phyloP scores from a whole-genome alignment of 257 asterid species.

The Ehretia macrophylla region DNA sequence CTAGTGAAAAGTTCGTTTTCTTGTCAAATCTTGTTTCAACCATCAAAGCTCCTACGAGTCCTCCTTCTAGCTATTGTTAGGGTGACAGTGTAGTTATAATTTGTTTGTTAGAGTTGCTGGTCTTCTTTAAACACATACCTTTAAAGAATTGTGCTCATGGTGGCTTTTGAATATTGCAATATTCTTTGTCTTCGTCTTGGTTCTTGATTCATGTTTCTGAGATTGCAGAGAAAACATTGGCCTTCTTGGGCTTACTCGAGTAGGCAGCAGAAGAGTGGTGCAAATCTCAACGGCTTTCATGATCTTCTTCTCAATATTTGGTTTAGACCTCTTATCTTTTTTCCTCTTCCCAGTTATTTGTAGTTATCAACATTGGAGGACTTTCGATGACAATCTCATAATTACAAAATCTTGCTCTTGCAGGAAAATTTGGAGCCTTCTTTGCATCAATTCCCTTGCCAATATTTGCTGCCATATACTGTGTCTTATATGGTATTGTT shows the following conservation, averaged over 20 bases:
- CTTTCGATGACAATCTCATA: not conserved
- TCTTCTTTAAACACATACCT: too few species aligned
- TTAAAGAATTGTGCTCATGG: not conserved
- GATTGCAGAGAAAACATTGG: slow-evolving; percentile 88
- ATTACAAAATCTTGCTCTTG: slow-evolving; percentile 10
- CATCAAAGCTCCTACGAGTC: too few species aligned
- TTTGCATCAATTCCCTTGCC: slow-evolving; percentile 94
- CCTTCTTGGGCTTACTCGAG: slow-evolving; percentile 93
- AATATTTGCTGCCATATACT: slow-evolving; percentile 84
- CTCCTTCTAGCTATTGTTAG: too few species aligned
- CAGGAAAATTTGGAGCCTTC: slow-evolving; percentile 97
- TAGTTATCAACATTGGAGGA: not conserved
- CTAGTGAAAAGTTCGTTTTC: too few species aligned
- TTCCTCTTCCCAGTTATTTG: not conserved
- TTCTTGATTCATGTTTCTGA: not conserved
- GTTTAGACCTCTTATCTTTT: slow-evolving; percentile 23
- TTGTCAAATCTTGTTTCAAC: too few species aligned
- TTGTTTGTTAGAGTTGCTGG: too few species aligned
- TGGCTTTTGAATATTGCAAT: not conserved
- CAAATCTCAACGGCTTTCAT: slow-evolving; percentile 90
- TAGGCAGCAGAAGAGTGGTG: slow-evolving; percentile 97
- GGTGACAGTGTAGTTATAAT: too few species aligned
- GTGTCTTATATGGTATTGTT: slow-evolving; percentile 81
- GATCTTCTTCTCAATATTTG: slow-evolving; percentile 97
- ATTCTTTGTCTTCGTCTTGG: not conserved